Evolutionary conservation across 192 early-diverging fungal species (phyloP), one percentile per base, ranked within the genome.

Genomic region (Backusella sp.): DNA sequence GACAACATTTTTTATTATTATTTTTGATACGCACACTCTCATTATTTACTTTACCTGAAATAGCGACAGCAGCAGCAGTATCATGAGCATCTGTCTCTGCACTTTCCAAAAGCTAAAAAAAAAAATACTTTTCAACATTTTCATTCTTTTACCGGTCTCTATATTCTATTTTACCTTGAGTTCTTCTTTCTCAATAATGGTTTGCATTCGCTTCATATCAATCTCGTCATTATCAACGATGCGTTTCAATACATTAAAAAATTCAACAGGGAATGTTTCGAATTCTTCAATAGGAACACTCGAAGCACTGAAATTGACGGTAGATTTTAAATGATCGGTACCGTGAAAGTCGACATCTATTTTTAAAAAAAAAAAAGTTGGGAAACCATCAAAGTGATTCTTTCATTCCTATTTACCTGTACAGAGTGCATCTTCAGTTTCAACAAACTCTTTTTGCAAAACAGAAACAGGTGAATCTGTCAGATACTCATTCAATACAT

Each of bases 381-480:
- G 11, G 73, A 26, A 30, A 30, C 4, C 59, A 19, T 70, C 9
- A 56, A 46, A 17, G 36, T 44, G 1, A 15, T 19, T 32, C 19
- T 9, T 19, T n/a, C 71, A 70, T 78, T 84, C 19, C 19, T 19
- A 1, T n/a, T 49, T 49, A 49, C 46, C 46, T 72, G 89, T 90
- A 73, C 88, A 88, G n/a, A 88, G 80, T 19, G 89, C 86, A 39
- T 89, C 86, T 66, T 86, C 85, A 41, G 85, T 88, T 73, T 90
- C 89, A 15, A 90, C 89, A 84, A 90, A 89, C 66, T 88, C 85
- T 42, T 86, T 88, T 72, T 83, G 84, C 37, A 90, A 72, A 7
- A 89, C 76, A 11, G 89, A 83, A 2, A 88, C 84, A 32, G 89
- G 80, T 35, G 89, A 90, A 78, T 90, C 89, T 0, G 88, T 85